Base-by-base conservation (phyloP, 768 basidiomycete genomes). In the Pluteus cervinus region DNA sequence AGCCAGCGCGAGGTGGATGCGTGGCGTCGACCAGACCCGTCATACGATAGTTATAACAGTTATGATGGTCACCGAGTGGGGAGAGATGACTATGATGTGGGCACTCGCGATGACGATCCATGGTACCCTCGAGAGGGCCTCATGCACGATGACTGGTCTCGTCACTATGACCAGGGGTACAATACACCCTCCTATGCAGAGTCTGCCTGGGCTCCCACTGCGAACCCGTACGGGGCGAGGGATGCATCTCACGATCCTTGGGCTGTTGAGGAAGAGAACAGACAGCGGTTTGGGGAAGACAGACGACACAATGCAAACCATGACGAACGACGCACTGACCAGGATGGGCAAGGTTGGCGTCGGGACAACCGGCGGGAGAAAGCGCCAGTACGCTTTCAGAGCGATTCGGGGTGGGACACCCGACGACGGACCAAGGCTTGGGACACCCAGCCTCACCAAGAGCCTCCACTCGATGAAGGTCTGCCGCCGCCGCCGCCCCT, bases 381-480 rank as follows among this genome's bases (percentile, higher is more conserved):
- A 49, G 57, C 46, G 29, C 39, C 42, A 10, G 54, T 56, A 36
- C 59, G 55, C 32, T 69, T 63, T 49, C 62, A 63, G 40, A 66
- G 61, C 50, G 71, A 72, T 39, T 62, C 69, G 38, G 74, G 73
- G 12, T 80, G 78, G 78, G 74, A 71, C 7, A 50, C 61, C 30
- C 69, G 71, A 36, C 71, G 71, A 35, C 62, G 62, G 42, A 68
- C 68, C 39, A 66, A 66, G 51, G 56, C 57, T 6, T 71, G 69
- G 63, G 54, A 42, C 30, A 53, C n/a, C n/a, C n/a, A n/a, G n/a
- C n/a, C n/a, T n/a, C n/a, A n/a, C 32, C 57, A 64, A 42, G 47
- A 65, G 42, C 46, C 49, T 7, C 40, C 49, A n/a, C 44, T 44
- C 30, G 58, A 60, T 51, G 61, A 60, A 29, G 54, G 53, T 15